Evolutionary conservation across 2,329 filamentous ascomycete species (phyloP).

Genomic region (Apiospora saccharicola): DNA sequence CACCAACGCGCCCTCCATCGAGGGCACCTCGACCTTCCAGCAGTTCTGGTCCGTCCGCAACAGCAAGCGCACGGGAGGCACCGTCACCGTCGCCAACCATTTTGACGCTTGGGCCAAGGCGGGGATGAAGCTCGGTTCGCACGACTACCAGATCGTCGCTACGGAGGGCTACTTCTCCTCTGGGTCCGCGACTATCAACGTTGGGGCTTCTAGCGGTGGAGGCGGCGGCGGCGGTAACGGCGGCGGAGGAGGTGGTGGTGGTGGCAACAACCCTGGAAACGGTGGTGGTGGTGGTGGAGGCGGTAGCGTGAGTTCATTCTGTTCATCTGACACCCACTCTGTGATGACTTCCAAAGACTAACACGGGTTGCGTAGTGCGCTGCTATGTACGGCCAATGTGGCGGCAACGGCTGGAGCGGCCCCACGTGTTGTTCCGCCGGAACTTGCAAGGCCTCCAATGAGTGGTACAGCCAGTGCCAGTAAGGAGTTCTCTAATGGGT

Average conservation of each 20-base stretch:
- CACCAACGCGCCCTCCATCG: conserved; percentile 51
- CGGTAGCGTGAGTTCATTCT: conserved; percentile 3
- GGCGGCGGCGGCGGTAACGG: background rate
- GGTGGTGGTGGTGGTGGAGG: background rate
- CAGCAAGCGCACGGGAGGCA: conserved; percentile 45
- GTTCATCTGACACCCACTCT: background rate
- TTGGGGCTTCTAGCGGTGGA: background rate
- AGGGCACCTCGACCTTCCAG: conserved; percentile 54
- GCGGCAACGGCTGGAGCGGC: conserved; percentile 21
- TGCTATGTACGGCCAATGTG: conserved; percentile 20
- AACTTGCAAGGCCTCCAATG: conserved; percentile 24
- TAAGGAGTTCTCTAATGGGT: background rate
- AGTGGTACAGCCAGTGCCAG: conserved; percentile 23
- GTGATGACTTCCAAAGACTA: background rate
- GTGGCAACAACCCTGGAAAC: background rate
- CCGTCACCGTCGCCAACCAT: conserved; percentile 39
- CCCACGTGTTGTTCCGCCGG: conserved; percentile 19
- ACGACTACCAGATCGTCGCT: conserved; percentile 43
- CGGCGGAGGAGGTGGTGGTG: background rate
- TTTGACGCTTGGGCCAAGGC: conserved; percentile 39
- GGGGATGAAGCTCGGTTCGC: conserved; percentile 38
- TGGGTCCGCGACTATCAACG: conserved; percentile 46
- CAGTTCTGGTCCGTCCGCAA: conserved; percentile 59
- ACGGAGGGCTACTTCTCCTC: conserved; percentile 50
- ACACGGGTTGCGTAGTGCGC: background rate